Evolutionary conservation across 441 rosid species (phyloP), one percentile per base, ranked within the genome.

Genomic region (Syzygium malaccense): DNA sequence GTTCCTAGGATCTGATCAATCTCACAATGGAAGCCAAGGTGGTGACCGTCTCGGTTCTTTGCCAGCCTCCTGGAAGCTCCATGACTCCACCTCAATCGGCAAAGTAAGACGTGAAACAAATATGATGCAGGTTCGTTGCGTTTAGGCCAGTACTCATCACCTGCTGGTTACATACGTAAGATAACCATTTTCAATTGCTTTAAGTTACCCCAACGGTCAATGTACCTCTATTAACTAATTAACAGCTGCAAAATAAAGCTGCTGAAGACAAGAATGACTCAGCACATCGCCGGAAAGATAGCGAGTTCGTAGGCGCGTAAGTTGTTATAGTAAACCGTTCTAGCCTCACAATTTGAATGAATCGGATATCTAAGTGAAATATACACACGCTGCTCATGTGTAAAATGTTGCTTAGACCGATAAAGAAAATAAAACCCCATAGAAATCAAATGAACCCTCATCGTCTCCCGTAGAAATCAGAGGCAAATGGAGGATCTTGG

Each of bases 401-500:
- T n/a, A n/a, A 28, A 62, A 62, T 13, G 33, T 62, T n/a, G n/a
- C 68, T 62, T 14, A 60, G 66, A 60, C 66, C 15, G 17, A 28
- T 60, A 2, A 45, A 45, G 48, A 45, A 45, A 7, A 28, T 28
- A 13, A 60, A 60, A n/a, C n/a, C 8, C 68, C 68, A 60, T 28
- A 6, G 68, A 60, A n/a, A 28, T 28, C 14, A 28, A 60, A 60
- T 13, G n/a, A 13, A 1, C 32, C 64, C 66, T 60, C 32, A 32
- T 60, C 7, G 28, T 60, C 71, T 62, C 33, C 71, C 2, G 33
- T 6, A 62, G 32, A 94, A 91, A 90, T 94, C 93, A 66, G 89
- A 92, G 30, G 88, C 91, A 28, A 55, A 87, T 20, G 90, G 92
- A 83, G 86, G 86, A 49, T n/a, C 86, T 19, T 97, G 99, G 99